Evolutionary conservation across 495 filamentous ascomycete genomes (phyloP), one percentile per base, ranked within the genome.

Genomic region (Penicillium argentinense): DNA sequence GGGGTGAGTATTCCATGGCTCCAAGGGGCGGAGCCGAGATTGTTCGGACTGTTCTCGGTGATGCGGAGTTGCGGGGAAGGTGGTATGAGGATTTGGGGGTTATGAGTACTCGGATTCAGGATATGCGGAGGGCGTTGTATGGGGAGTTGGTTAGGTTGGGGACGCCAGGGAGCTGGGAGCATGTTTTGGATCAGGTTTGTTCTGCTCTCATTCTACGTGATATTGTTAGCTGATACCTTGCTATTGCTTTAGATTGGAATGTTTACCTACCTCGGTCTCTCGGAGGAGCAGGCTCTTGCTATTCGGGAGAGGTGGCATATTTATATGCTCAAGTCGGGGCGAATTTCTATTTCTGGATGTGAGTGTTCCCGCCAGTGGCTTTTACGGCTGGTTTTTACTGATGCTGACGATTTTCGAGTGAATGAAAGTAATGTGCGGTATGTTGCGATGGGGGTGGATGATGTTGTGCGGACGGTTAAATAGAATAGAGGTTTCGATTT

Each of bases 11-110:
- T 22, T 63, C 63, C 2, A 66, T 58, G 45, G 51, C 61, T 2
- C 68, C 71, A 2, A 50, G 56, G 1, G 59, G 57, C 36, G 69
- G 70, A 7, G 63, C 67, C 1, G 54, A 53, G 13, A 66, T 74
- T 33, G 69, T 64, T 0, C 48, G 62, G 16, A 62, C 52, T 0
- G 56, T 74, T 2, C 53, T 72, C 4, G 26, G 42, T 3, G 56
- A 59, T n/a, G 18, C 47, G 5, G 24, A 45, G 0, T 39, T 74
- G 8, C 30, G 42, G 4, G 17, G 48, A 1, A 55, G 65, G 32
- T 72, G 69, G 69, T 41, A 38, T 4, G 42, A 56, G 13, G 64
- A 72, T 47, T 45, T 72, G 12, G 22, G 45, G 7, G 53, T 42
- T 8, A 72, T 72, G 69, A 64, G 57, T 36, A 23, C 45, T 12